A percentile compares a stretch with the other conserved stretches of the same genome.
Conservation (phyloP, 352 stramenopile genomes). For the Phytophthora sojae region DNA sequence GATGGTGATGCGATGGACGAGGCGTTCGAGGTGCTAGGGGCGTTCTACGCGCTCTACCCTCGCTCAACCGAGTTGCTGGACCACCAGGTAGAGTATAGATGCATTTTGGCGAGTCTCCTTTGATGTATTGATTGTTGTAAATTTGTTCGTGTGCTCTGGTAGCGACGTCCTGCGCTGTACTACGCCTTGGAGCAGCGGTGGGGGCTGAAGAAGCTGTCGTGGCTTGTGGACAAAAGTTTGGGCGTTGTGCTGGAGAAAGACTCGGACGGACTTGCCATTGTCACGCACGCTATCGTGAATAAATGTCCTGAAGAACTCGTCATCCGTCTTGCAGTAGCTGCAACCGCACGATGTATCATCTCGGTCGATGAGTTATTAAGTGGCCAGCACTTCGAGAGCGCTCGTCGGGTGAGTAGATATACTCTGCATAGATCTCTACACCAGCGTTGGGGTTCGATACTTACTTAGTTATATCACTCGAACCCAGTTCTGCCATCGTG, state of each 20-base stretch:
- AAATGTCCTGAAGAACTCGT: constrained; percentile 56
- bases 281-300: constrained; percentile 53
- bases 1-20: constrained; percentile 6
- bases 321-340: constrained; percentile 64
- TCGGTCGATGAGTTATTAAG: constrained; percentile 39
- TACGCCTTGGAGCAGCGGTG: constrained; percentile 62
- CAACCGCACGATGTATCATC: constrained; percentile 36
- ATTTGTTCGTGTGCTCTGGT: neutral
- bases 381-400: constrained; percentile 58
- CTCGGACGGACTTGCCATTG: constrained; percentile 45
- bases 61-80: constrained; percentile 33
- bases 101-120: no score
- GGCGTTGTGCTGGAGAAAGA: constrained; percentile 54
- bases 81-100: constrained; percentile 22
- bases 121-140: no score
- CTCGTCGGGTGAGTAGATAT: constrained; percentile 45
- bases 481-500: constrained; percentile 52
- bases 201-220: constrained; percentile 57
- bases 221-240: constrained; percentile 56
- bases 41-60: constrained; percentile 39
- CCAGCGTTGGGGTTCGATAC: neutral
- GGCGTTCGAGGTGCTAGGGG: constrained; percentile 47
- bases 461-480: neutral
- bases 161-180: constrained; percentile 23
- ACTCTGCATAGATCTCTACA: neutral